Conservation (phyloP, 192 early-diverging fungal genomes). For the Dissophora globulifera region DNA sequence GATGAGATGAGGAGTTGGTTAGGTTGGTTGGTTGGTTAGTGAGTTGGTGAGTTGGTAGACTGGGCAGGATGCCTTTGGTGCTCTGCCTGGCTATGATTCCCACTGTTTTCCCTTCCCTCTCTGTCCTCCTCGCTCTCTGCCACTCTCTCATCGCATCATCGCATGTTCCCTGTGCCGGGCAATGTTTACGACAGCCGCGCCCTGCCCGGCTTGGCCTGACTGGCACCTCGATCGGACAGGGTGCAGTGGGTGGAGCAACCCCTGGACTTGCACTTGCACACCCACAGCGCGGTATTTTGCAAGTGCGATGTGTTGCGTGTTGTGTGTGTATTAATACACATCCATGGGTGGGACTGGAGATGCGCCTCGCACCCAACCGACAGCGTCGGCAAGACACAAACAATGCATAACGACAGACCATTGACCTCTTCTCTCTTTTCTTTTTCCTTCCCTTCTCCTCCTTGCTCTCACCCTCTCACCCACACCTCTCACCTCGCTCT, state of each 20-base stretch:
- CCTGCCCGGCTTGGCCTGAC: conserved; percentile 8
- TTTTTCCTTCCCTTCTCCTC: not conserved
- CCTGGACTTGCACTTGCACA: too few species aligned
- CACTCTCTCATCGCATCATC: too few species aligned
- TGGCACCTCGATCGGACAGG: not conserved
- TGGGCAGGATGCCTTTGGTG: not conserved
- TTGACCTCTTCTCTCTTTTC: conserved; percentile 4
- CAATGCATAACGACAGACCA: conserved; percentile 4
- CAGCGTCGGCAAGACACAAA: not conserved
- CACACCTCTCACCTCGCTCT: not conserved
- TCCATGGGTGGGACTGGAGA: too few species aligned
- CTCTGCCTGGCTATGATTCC: too few species aligned
- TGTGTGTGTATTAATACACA: too few species aligned
- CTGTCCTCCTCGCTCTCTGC: too few species aligned
- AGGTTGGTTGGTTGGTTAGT: not conserved
- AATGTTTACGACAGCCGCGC: conserved; percentile 5
- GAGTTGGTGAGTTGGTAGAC: not conserved
- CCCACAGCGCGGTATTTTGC: too few species aligned
- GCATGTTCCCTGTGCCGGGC: too few species aligned
- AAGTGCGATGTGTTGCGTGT: too few species aligned
- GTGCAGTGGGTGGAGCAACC: too few species aligned
- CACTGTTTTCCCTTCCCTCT: not conserved
- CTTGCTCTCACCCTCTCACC: not conserved
- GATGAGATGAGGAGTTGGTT: too few species aligned
- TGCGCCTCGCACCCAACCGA: too few species aligned